Percentiles rank a stretch among this genome's conserved stretches.
phyloP scores from a whole-genome alignment of 164 flowering plant species.

The Dillenia turbinata region DNA sequence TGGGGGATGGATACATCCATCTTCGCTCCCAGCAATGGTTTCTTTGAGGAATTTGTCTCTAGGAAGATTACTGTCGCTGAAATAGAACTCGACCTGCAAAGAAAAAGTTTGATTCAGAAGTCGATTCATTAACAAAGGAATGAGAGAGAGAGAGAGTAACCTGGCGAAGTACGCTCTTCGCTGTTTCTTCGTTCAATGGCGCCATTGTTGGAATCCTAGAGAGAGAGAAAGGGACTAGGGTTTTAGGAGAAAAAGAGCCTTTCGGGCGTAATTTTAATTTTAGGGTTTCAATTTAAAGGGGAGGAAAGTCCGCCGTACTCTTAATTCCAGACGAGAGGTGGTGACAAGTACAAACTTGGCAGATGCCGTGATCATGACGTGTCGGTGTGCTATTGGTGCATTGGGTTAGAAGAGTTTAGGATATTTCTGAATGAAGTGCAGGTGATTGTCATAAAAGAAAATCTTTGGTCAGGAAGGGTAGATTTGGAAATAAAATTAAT shows the following conservation, averaged over 20 bases:
- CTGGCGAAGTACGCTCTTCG: slow-evolving; percentile 81
- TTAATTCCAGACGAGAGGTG: too few relatives aligned
- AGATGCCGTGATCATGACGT: too few relatives aligned
- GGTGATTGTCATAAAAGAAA: too few relatives aligned
- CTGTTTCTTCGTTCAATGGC: slow-evolving; percentile 55
- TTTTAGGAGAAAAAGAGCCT: background rate
- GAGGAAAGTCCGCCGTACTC: too few relatives aligned
- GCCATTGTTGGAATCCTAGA: slow-evolving; percentile 38
- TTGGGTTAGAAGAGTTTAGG: too few relatives aligned
- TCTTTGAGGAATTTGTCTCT: slow-evolving; percentile 66
- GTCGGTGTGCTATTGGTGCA: too few relatives aligned
- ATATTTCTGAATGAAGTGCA: too few relatives aligned
- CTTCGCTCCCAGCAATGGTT: slow-evolving; percentile 59
- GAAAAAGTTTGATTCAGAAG: background rate
- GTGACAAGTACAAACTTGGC: too few relatives aligned
- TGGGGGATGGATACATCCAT: slow-evolving; percentile 69
- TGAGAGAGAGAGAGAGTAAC: slow-evolving; percentile 23
- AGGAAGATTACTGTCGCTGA: slow-evolving; percentile 93
- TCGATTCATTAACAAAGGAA: background rate
- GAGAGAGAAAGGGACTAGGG: slow-evolving; percentile 20
- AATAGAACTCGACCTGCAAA: slow-evolving; percentile 86
- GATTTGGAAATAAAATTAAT: too few relatives aligned
- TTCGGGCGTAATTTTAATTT: too few relatives aligned
- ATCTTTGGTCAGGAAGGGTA: too few relatives aligned
- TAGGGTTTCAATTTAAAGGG: too few relatives aligned